Conservation (phyloP, 768 basidiomycete species). For the Tylopilus balloui region DNA sequence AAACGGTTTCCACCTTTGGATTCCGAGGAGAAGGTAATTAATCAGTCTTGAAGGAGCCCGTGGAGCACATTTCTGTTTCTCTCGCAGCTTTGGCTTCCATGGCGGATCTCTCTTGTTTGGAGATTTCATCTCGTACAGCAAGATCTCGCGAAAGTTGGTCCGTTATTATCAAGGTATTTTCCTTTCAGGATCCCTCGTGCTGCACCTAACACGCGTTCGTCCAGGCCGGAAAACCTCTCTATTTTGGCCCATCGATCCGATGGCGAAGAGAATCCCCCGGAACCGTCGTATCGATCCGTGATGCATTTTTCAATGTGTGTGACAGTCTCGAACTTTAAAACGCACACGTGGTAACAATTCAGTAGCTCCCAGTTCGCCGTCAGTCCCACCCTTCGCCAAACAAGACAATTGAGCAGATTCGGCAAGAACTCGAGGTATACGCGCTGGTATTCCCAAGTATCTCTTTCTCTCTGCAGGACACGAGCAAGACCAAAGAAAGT, state of each 20-base stretch:
- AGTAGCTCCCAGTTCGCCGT: conserved; percentile 77
- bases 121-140: conserved; percentile 74
- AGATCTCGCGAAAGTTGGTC: conserved; percentile 66
- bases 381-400: conserved; percentile 57
- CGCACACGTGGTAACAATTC: conserved; percentile 3
- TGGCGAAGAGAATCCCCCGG: conserved; percentile 73
- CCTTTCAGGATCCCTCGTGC: neutral
- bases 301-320: conserved; percentile 85
- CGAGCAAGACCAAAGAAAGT: conserved; percentile 35
- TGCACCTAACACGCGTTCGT: neutral
- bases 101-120: conserved; percentile 72
- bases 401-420: conserved; percentile 62
- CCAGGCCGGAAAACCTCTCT: conserved; percentile 64
- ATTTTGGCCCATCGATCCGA: conserved; percentile 67
- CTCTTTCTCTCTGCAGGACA: conserved; percentile 62
- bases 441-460: conserved; percentile 71
- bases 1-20: conserved; percentile 66
- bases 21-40: conserved; percentile 87
- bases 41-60: neutral
- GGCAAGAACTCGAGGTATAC: conserved; percentile 66
- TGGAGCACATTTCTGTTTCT: conserved; percentile 8
- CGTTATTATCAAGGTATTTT: conserved; percentile 67
- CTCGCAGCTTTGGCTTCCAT: conserved; percentile 75
- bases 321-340: neutral
- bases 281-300: conserved; percentile 79